Evolutionary conservation across 2,329 filamentous ascomycete genomes (phyloP), one percentile per base, ranked within the genome.

Genomic region (Botrytis galanthina): DNA sequence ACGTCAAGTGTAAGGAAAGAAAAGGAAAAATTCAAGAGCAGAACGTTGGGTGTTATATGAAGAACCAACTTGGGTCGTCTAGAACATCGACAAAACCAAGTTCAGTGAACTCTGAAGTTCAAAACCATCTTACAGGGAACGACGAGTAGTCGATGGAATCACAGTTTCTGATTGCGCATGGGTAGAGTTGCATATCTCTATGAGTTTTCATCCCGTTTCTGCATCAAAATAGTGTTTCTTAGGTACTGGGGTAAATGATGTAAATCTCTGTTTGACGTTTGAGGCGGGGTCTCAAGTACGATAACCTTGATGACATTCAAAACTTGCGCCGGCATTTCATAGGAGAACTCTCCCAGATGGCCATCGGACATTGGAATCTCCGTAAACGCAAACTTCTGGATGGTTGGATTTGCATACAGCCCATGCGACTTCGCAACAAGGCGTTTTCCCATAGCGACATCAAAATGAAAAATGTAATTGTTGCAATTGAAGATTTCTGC

Each of bases 131-230:
- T 61, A 42, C 71, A 72, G 51, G 71, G 71, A 72, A 69, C 35
- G 22, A 37, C 46, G 74, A 72, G 72, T 73, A 76, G 74, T 75
- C 74, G 76, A 77, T 77, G 77, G 78, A 74, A 75, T 76, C 75
- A 78, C 75, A 76, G 80, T 81, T 81, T 81, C 80, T 78, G 76
- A 81, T 80, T 78, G 77, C 79, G 78, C 80, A 80, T 79, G 78
- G 77, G 71, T 75, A 74, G 75, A 76, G 78, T 79, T 79, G 78
- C 78, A 80, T 72, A 76, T 78, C 76, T 78, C 73, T 61, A 77
- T 77, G 74, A 71, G 67, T 75, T 77, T 77, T 79, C 75, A 67
- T 80, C 78, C 77, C 75, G 76, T 80, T 80, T 79, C 77, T 79
- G 77, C 76, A 77, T 78, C 77, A 77, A 74, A 74, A 76, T 77